Evolutionary conservation across 768 basidiomycete genomes (phyloP).

Genomic region (Tulasnella sp.): DNA sequence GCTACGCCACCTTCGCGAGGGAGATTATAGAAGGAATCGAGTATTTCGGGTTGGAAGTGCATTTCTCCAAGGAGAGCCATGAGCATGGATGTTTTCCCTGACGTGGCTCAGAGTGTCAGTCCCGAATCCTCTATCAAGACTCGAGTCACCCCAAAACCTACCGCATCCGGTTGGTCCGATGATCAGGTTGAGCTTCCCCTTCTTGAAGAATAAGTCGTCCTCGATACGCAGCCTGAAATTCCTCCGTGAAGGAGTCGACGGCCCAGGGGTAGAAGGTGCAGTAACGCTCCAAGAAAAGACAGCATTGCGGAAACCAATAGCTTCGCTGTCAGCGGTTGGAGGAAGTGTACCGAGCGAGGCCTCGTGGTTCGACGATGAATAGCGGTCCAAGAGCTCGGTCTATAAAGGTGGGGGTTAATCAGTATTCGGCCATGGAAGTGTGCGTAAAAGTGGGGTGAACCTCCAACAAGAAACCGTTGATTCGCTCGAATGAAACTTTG

Average conservation of each 20-base stretch:
- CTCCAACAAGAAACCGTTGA: slow-evolving; percentile 41
- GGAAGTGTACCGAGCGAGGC: slow-evolving; percentile 15
- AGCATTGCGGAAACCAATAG: slow-evolving; percentile 33
- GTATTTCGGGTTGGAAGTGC: slow-evolving; percentile 30
- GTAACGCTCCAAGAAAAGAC: slow-evolving; percentile 43
- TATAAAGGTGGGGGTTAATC: slow-evolving; percentile 4
- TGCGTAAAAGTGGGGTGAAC: slow-evolving; percentile 20
- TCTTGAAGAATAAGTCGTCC: slow-evolving; percentile 31
- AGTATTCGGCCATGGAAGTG: background rate
- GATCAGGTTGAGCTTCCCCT: slow-evolving; percentile 34
- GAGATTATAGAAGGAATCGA: slow-evolving; percentile 59
- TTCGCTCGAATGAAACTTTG: slow-evolving; percentile 58
- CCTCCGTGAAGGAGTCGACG: slow-evolving; percentile 39
- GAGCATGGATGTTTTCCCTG: slow-evolving; percentile 23
- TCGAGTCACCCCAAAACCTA: background rate
- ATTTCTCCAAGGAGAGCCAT: slow-evolving; percentile 36
- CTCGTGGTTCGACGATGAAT: slow-evolving; percentile 19
- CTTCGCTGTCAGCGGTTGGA: slow-evolving; percentile 19
- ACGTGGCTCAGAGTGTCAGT: background rate
- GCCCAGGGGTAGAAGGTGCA: slow-evolving; percentile 42
- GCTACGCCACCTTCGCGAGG: slow-evolving; percentile 63
- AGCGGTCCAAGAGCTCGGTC: slow-evolving; percentile 33
- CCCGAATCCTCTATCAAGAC: background rate
- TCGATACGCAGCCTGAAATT: slow-evolving; percentile 31
- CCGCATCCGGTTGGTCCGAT: slow-evolving; percentile 33